Percentiles rank a stretch among this genome's conserved stretches.
Conservation (phyloP, 1,284 basidiomycete genomes). For the Exsudoporus floridanus region DNA sequence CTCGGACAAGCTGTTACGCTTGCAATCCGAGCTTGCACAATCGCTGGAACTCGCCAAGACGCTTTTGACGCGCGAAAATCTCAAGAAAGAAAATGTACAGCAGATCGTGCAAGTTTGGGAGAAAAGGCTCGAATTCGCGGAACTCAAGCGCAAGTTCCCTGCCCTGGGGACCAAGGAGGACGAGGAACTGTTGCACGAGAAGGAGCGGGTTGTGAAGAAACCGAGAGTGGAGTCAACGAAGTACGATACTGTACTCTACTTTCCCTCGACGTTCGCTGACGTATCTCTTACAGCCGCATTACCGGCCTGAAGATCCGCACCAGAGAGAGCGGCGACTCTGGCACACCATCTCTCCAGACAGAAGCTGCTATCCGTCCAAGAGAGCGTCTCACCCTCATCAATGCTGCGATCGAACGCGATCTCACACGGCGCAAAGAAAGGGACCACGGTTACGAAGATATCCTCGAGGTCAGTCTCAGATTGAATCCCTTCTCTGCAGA, state of each 20-base stretch:
- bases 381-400: slow-evolving; percentile 64
- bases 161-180: slow-evolving; percentile 69
- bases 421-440: slow-evolving; percentile 68
- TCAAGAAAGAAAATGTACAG: slow-evolving; percentile 66
- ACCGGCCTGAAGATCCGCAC: slow-evolving; percentile 51
- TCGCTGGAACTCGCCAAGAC: slow-evolving; percentile 73
- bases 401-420: slow-evolving; percentile 66
- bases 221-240: slow-evolving; percentile 42
- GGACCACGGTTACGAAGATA: slow-evolving; percentile 85
- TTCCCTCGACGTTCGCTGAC: background rate
- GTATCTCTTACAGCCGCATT: slow-evolving; percentile 39
- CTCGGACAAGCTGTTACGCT: slow-evolving; percentile 81
- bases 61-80: slow-evolving; percentile 69
- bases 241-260: slow-evolving; percentile 34
- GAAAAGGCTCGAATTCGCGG: slow-evolving; percentile 70
- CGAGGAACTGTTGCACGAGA: slow-evolving; percentile 80
- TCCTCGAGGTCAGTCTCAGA: slow-evolving; percentile 61
- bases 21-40: slow-evolving; percentile 74
- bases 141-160: slow-evolving; percentile 80
- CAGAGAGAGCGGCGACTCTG: slow-evolving; percentile 43
- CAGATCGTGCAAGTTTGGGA: slow-evolving; percentile 76
- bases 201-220: slow-evolving; percentile 66
- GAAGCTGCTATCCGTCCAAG: slow-evolving; percentile 61
- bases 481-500: background rate
- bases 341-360: slow-evolving; percentile 41